Evolutionary conservation across 2,329 filamentous ascomycete species (phyloP).

Genomic region (Aspergillus pseudonomiae): DNA sequence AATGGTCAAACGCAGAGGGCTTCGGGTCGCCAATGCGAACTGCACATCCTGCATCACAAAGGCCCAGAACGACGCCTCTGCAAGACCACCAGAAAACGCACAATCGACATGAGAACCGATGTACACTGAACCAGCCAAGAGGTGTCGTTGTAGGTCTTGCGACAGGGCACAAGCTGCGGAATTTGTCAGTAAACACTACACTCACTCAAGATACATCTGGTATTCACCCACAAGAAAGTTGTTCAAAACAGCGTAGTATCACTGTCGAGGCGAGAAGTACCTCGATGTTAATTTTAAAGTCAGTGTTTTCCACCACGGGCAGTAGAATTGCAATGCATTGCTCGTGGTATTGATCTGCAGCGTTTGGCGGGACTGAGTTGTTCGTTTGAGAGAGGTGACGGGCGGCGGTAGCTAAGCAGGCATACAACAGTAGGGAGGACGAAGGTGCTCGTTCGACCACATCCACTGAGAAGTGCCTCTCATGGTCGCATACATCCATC

Average conservation of each 20-base stretch:
- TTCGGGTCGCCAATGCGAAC: conserved; percentile 36
- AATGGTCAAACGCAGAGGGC: conserved; percentile 34
- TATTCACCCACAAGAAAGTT: conserved; percentile 35
- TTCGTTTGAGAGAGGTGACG: conserved; percentile 38
- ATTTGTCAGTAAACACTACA: conserved; percentile 13
- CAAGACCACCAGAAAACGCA: conserved; percentile 35
- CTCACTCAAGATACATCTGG: neutral
- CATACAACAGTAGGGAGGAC: conserved; percentile 36
- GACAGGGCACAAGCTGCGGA: conserved; percentile 34
- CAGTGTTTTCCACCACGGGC: conserved; percentile 34
- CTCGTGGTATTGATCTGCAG: conserved; percentile 39
- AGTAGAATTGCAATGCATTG: conserved; percentile 40
- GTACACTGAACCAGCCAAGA: conserved; percentile 40
- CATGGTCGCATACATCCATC: conserved; percentile 38
- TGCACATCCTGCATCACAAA: conserved; percentile 42
- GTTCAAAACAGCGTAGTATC: conserved; percentile 40
- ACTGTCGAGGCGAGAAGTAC: conserved; percentile 39
- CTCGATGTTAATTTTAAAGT: conserved; percentile 36
- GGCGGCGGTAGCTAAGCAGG: conserved; percentile 38
- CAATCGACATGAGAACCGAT: conserved; percentile 39
- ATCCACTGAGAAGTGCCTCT: conserved; percentile 34
- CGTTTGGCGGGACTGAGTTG: conserved; percentile 29
- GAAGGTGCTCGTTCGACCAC: conserved; percentile 35
- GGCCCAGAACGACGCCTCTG: conserved; percentile 40
- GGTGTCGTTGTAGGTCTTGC: conserved; percentile 37